Evolutionary conservation across 2,329 filamentous ascomycete species (phyloP), one percentile per base, ranked within the genome.

Genomic region (Monilinia fructicola): DNA sequence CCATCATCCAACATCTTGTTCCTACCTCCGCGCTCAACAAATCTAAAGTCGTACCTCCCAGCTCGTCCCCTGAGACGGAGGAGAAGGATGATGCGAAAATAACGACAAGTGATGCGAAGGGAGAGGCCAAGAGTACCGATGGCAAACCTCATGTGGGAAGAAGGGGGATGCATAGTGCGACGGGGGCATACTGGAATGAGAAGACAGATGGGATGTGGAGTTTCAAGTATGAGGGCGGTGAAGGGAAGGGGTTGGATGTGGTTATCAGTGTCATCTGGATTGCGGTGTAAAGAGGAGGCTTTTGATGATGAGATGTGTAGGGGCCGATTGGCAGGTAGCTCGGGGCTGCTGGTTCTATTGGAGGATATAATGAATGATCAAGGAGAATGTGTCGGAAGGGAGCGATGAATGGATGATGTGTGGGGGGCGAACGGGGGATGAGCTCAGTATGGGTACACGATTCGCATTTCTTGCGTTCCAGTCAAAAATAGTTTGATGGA

Each of bases 1-100:
- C 94, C 72, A 97, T 98, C 77, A 96, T 98, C 73, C 94, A 99
- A 82, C 94, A 98, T 81, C 83, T 94, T 44, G 86, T 90, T 26
- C 86, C 89, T 65, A 89, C 86, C 16, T 85, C 86, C 40, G 81
- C 85, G 66, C 81, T 87, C 61, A 89, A 86, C 80, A 87, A 86
- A 79, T 77, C 85, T 71, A 85, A 69, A 82, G 58, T 70, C 35
- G 53, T 62, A 46, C 56, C 83, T 69, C 59, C 58, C 4, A 38
- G 26, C 10, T 26, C 59, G 35, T 79, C 84, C 72, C 64, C 67
- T 18, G 72, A 79, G 61, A 60, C 54, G 18, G 58, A 52, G 10
- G 58, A 18, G 14, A 58, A 78, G 70, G 76, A 76, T 70, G 76
- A 78, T 40, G 81, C 84, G n/a, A 80, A 81, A 71, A 80, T 85